A percentile compares a stretch with the other conserved stretches of the same genome.
These are phyloP conservation scores for Cordyceps tenuipes DNA, from an alignment of 2,329 filamentous ascomycete genomes.

Conservation along the genomic window DNA sequence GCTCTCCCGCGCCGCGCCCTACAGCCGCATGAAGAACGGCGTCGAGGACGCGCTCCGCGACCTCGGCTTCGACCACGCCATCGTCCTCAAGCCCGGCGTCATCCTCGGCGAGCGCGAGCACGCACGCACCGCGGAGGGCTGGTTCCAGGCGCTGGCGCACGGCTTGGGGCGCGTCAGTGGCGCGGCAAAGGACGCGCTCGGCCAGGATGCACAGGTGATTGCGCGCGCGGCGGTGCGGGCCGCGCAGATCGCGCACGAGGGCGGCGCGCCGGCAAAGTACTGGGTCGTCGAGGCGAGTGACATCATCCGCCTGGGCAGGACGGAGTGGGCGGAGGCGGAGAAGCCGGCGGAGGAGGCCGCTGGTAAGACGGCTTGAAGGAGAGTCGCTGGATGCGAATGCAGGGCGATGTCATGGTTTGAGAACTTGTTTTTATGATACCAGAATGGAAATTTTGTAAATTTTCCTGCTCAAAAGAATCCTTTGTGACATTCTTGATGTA, in stretches of 20 bases:
- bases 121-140: conserved; percentile 48
- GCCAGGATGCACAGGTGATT: conserved; percentile 68
- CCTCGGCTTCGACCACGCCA: conserved; percentile 66
- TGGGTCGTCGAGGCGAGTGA: conserved; percentile 55
- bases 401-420: not conserved
- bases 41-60: conserved; percentile 70
- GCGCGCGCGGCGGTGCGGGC: conserved; percentile 57
- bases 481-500: too few species aligned
- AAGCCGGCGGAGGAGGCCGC: not conserved
- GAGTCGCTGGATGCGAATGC: not conserved
- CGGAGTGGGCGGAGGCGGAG: conserved; percentile 34
- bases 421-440: not conserved
- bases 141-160: conserved; percentile 46
- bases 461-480: not conserved
- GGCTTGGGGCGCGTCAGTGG: conserved; percentile 45
- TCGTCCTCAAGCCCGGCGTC: conserved; percentile 66
- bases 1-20: conserved; percentile 34
- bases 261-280: conserved; percentile 49
- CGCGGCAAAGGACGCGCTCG: conserved; percentile 55
- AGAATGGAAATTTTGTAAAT: not conserved
- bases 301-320: conserved; percentile 58
- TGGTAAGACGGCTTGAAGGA: too few species aligned
- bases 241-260: conserved; percentile 47
- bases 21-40: conserved; percentile 72
- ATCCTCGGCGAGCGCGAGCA: conserved; percentile 65